Evolutionary conservation across 495 filamentous ascomycete genomes (phyloP), one percentile per base, ranked within the genome.

Genomic region (Neurospora hispaniola): DNA sequence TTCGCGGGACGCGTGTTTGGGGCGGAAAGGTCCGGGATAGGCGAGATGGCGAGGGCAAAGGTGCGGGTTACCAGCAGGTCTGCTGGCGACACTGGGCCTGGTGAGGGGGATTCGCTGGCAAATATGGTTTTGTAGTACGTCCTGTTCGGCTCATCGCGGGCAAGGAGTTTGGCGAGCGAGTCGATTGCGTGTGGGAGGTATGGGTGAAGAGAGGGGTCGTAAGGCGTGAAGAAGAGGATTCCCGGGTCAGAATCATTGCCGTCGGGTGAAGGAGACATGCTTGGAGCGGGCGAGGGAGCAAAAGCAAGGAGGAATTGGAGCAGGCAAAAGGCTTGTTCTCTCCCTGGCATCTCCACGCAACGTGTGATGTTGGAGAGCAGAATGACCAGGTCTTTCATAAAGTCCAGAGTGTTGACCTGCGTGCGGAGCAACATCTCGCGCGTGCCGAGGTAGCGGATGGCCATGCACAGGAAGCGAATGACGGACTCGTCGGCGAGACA

Each of bases 371-470:
- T 98, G 72, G 94, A 96, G 44, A 99, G 84, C 71, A 94, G 91
- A 54, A 91, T 91, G 72, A 98, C 89, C 16, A 94, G 85, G 81
- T 99, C 96, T 81, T 99, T 99, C 92, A 97, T 96, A 76, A 99
- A 93, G 80, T 99, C 95, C 77, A 97, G 81, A 5, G 92, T 95
- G 81, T 97, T 96, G 73, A 84, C 82, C 74, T 94, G 85, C 8
- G 88, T 92, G 23, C 94, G 89, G 59, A 98, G 82, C 46, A 98
- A 86, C 86, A 93, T 90, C 75, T 93, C 91, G n/a, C 93, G 90
- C 5, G 95, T 98, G 44, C 96, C 95, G 40, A 99, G 85, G 75
- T 93, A 92, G 59, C 93, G 86, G 76, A 98, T 95, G 42, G 94
- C 87, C 27, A 88, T 88, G 35, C 92, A 92, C 54, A 97, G 81